Percentiles rank a stretch among this genome's conserved stretches.
These are phyloP conservation scores for Cyphellophora attinorum DNA, from an alignment of 2,329 filamentous ascomycete genomes.

Conservation along the genomic window DNA sequence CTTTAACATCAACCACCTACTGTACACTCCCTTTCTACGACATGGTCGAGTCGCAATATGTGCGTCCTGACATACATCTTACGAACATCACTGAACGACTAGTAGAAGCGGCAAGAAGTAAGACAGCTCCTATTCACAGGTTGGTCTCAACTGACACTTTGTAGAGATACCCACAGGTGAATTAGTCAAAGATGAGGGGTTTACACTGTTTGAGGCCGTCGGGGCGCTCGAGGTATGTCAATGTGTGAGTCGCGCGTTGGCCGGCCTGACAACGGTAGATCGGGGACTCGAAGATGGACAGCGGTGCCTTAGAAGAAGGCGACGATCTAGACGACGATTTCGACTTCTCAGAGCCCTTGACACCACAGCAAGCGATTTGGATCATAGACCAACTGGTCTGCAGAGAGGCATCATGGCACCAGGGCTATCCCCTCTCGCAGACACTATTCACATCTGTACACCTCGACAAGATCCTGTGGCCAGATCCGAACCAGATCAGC, in stretches of 20 bases:
- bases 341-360: constrained; percentile 57
- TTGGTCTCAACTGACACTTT: constrained; percentile 1
- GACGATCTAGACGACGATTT: constrained; percentile 80
- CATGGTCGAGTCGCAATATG: constrained; percentile 11
- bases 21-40: constrained; percentile 1
- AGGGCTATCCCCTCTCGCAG: constrained; percentile 90
- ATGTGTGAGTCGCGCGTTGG: background rate
- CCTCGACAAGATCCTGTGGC: constrained; percentile 71
- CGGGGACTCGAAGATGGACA: constrained; percentile 99
- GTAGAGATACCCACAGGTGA: constrained; percentile 50
- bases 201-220: constrained; percentile 90
- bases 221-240: constrained; percentile 53
- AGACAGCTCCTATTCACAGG: constrained; percentile 11
- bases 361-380: constrained; percentile 73
- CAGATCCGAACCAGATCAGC: constrained; percentile 53
- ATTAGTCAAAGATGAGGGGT: constrained; percentile 85
- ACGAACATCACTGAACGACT: constrained; percentile 50
- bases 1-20: no score
- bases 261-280: constrained; percentile 55
- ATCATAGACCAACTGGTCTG: constrained; percentile 90
- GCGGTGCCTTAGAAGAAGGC: constrained; percentile 67
- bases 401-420: constrained; percentile 90
- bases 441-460: constrained; percentile 90
- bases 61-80: constrained; percentile 14
- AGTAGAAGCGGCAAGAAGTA: constrained; percentile 42